These are phyloP conservation scores for Kurtzmaniella quercitrusa DNA, from an alignment of 1,139 yeast species.

Conservation along the genomic window DNA sequence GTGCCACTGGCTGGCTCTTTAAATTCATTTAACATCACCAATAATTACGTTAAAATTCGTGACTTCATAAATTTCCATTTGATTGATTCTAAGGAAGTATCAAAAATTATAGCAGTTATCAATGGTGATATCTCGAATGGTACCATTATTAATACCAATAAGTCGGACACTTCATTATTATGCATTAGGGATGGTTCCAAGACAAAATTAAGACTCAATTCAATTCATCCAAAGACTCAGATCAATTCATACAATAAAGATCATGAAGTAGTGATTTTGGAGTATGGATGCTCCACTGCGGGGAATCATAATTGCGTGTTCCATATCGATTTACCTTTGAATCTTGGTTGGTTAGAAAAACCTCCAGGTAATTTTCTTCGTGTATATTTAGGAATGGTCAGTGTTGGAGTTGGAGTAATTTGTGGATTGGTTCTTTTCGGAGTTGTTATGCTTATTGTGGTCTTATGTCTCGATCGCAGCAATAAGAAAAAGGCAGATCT, in stretches of 20 bases:
- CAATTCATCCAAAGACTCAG: conserved; percentile 23
- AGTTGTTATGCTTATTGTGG: conserved; percentile 23
- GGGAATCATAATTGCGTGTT: conserved; percentile 53
- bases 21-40: conserved; percentile 48
- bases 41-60: conserved; percentile 39
- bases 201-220: conserved; percentile 30
- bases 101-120: conserved; percentile 29
- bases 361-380: conserved; percentile 41
- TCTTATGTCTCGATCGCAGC: conserved; percentile 25
- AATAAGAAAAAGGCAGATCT: conserved; percentile 9
- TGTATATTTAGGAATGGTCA: conserved; percentile 60
- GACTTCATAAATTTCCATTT: conserved; percentile 66
- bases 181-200: conserved; percentile 17
- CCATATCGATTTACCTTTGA: conserved; percentile 62
- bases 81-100: conserved; percentile 50
- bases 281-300: conserved; percentile 57
- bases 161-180: conserved; percentile 7
- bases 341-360: conserved; percentile 52
- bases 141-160: conserved; percentile 7
- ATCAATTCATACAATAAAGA: conserved; percentile 45
- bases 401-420: conserved; percentile 62
- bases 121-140: conserved; percentile 11
- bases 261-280: conserved; percentile 61
- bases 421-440: conserved; percentile 50
- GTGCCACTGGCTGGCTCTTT: conserved; percentile 68